These are phyloP conservation scores for Phialophora expanda DNA, from an alignment of 2,329 filamentous ascomycete species.

Conservation along the genomic window DNA sequence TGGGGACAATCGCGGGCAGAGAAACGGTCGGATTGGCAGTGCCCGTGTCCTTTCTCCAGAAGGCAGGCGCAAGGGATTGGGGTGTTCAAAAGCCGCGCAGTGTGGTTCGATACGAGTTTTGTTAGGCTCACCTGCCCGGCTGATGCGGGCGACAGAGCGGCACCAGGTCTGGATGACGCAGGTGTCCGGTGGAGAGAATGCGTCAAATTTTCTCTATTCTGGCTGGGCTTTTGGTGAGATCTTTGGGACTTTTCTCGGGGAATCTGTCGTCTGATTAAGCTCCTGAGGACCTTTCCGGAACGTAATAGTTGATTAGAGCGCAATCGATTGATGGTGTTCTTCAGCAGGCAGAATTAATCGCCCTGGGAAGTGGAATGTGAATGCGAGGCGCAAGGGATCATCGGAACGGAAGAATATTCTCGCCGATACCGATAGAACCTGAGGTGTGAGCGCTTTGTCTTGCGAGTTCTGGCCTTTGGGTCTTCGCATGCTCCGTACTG, in stretches of 20 bases:
- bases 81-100: constrained; percentile 17
- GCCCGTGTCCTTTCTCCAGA: background rate
- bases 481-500: background rate
- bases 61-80: constrained; percentile 7
- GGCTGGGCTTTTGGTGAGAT: background rate
- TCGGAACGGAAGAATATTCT: constrained; percentile 6
- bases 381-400: background rate
- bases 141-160: constrained; percentile 7
- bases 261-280: background rate
- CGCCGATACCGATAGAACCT: background rate
- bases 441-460: background rate
- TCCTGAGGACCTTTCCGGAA: background rate
- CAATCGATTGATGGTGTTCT: background rate
- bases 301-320: background rate
- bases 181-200: background rate
- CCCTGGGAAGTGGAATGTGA: background rate
- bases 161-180: constrained; percentile 21
- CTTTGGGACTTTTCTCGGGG: constrained; percentile 17
- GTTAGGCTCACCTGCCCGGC: constrained; percentile 11
- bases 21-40: constrained; percentile 6
- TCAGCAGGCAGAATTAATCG: background rate
- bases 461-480: background rate
- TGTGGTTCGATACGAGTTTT: constrained; percentile 13
- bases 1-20: constrained; percentile 1
- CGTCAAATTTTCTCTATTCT: constrained; percentile 8